Evolutionary conservation across 306 rosid genomes (phyloP).

Genomic region (Luffa acutangula): DNA sequence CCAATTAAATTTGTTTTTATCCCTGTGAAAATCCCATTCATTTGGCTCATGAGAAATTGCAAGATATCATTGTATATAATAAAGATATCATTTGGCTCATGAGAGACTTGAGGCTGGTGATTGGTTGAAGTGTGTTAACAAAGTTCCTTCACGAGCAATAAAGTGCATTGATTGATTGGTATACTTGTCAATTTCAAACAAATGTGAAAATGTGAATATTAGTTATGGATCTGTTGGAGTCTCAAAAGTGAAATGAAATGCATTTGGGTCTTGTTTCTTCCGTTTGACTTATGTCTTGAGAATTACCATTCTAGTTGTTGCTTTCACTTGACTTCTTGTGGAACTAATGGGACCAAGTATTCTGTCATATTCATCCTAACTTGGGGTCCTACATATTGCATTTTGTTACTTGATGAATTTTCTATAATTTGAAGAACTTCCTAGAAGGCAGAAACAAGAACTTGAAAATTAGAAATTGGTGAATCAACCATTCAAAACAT

Average conservation of each 20-base stretch:
- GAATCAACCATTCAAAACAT: conserved; percentile 72
- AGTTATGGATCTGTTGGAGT: neutral
- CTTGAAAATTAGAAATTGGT: conserved; percentile 70
- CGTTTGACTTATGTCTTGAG: neutral
- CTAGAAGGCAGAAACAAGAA: conserved; percentile 45
- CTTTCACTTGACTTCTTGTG: neutral
- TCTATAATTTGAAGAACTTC: conserved; percentile 31
- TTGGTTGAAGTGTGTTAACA: neutral
- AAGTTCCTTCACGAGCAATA: neutral
- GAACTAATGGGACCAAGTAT: neutral
- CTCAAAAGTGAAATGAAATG: neutral
- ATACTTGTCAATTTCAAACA: neutral
- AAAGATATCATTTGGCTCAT: too few relatives aligned
- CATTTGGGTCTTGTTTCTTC: neutral
- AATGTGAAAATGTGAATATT: neutral
- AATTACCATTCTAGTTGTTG: neutral
- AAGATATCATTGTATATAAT: neutral
- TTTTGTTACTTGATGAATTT: neutral
- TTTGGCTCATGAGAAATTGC: neutral
- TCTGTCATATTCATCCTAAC: neutral
- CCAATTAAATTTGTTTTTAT: neutral
- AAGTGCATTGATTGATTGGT: neutral
- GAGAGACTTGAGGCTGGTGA: neutral
- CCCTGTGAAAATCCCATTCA: neutral
- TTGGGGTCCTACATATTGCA: neutral